Evolutionary conservation across 306 rosid genomes (phyloP).

Genomic region (Rosa chinensis): DNA sequence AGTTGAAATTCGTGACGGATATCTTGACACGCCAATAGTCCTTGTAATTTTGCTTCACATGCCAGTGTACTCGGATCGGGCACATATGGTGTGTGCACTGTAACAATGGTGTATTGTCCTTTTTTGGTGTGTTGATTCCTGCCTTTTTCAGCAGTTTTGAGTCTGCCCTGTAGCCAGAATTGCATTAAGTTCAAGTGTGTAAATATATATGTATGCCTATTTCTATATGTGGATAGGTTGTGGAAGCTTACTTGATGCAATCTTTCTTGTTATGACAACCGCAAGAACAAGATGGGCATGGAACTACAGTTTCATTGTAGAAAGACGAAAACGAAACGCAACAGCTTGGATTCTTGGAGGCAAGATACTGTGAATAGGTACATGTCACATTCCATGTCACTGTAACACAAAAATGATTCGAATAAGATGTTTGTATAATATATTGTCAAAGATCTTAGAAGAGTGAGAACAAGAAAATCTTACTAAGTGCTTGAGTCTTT

Average conservation of each 20-base stretch:
- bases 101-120: conserved; percentile 67
- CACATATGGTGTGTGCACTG: conserved; percentile 93
- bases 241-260: conserved; percentile 65
- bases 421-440: neutral
- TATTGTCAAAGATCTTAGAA: neutral
- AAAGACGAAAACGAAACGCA: conserved; percentile 94
- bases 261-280: conserved; percentile 78
- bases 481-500: conserved; percentile 66
- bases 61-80: conserved; percentile 86
- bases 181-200: neutral
- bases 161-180: conserved; percentile 42
- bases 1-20: conserved; percentile 78
- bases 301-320: conserved; percentile 70
- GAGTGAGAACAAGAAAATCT: conserved; percentile 11
- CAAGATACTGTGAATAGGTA: conserved; percentile 87
- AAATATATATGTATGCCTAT: neutral
- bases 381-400: conserved; percentile 99
- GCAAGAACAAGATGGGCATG: conserved; percentile 87
- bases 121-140: conserved; percentile 47
- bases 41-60: conserved; percentile 71
- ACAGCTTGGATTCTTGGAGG: conserved; percentile 85
- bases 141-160: conserved; percentile 54
- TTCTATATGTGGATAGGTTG: neutral
- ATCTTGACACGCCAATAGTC: conserved; percentile 88
- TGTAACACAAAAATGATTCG: conserved; percentile 32